Base-by-base conservation (phyloP, 2,329 filamentous ascomycete species). In the Colletotrichum lupini region DNA sequence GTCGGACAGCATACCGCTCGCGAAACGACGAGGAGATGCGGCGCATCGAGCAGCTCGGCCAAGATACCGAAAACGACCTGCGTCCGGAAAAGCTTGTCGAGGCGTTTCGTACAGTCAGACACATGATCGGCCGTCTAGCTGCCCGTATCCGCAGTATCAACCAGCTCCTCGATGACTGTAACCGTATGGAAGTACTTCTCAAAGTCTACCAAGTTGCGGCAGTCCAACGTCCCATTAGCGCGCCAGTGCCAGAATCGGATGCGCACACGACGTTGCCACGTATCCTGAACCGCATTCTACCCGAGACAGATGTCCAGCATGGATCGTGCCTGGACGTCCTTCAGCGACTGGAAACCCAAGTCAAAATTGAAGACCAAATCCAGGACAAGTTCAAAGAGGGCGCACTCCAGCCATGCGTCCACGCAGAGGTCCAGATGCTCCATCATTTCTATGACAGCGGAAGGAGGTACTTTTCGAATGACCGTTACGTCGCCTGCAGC, bases 401-500 rank as follows among this genome's bases (percentile, higher is more conserved):
- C 22, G 67, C 72, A 26, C 75, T 80, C 22, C 76, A 78, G 24
- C 79, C 82, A 1, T 35, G 68, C 2, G 80, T 84, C 12, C 86
- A 89, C 74, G 83, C 85, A 2, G 87, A 89, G 74, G 78, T 89
- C 4, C 81, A 85, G 66, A 77, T 87, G 3, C 77, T 89, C 1
- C 85, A 89, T 52, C 79, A 85, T 63, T 88, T 89, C 73, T 78
- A 83, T 73, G 63, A 74, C 5, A 76, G 76, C 0, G 46, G 75
- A 0, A 75, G 83, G 1, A 28, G 19, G 0, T 89, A 86, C 74
- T 79, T 80, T 3, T 79, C 78, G 2, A 67, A 78, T 5, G 86
- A 89, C 69, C 77, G 78, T 3, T 89, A 83, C 74, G 83, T 90
- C 14, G 87, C 83, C 3, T 87, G 84, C 71, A 90, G 87, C 76